These are phyloP conservation scores for Balakata baccata DNA, from an alignment of 345 rosid species.

Conservation along the genomic window DNA sequence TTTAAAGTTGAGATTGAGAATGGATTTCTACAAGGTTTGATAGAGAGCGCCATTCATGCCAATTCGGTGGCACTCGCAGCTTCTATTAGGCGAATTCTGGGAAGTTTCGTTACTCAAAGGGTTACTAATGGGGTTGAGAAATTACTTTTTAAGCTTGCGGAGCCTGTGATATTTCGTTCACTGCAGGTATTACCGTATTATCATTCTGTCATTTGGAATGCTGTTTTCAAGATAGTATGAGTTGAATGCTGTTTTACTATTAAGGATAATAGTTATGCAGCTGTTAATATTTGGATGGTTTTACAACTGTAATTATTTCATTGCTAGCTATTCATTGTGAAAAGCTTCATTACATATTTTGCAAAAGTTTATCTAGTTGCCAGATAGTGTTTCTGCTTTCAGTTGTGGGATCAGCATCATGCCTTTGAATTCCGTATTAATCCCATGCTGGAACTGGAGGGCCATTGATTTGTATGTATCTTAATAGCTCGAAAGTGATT, in stretches of 20 bases:
- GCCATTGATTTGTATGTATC: not conserved
- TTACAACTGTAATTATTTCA: not conserved
- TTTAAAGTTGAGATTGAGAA: conserved; percentile 65
- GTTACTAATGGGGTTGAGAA: conserved; percentile 78
- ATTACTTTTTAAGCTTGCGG: conserved; percentile 69
- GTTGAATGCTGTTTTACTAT: not conserved
- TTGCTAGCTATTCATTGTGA: not conserved
- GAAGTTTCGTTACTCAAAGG: conserved; percentile 68
- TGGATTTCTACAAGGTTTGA: conserved; percentile 63
- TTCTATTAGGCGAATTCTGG: conserved; percentile 75
- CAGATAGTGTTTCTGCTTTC: not conserved
- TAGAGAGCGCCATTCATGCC: conserved; percentile 73
- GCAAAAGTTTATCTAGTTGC: not conserved
- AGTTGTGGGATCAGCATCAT: not conserved
- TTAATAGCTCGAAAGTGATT: not conserved
- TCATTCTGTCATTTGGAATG: not conserved
- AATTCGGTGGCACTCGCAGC: conserved; percentile 50
- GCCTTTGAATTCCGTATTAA: not conserved
- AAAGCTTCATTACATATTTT: not conserved
- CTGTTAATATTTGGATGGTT: not conserved
- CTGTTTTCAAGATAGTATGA: not conserved
- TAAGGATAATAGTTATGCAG: not conserved
- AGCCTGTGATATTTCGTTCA: conserved; percentile 86
- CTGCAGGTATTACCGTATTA: conserved; percentile 63
- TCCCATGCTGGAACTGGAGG: not conserved